phyloP scores from a whole-genome alignment of 768 basidiomycete genomes.

The Amyloporia xantha region DNA sequence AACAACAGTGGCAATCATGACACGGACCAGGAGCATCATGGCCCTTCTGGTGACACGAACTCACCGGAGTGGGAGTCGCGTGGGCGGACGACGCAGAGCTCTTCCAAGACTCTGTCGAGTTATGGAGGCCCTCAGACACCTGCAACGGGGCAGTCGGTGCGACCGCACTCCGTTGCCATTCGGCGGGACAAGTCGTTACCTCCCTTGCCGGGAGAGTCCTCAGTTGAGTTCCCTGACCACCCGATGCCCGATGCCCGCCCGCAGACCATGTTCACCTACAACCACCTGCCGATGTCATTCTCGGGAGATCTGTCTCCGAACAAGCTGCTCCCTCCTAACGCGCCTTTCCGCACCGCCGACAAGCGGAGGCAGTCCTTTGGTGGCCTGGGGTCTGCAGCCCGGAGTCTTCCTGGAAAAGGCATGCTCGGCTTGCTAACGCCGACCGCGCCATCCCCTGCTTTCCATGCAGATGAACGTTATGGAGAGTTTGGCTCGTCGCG shows the following conservation, averaged over 20 bases:
- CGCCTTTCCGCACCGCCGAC: constrained; percentile 54
- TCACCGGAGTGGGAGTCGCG: constrained; percentile 15
- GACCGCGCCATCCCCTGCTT: constrained; percentile 15
- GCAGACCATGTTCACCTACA: constrained; percentile 58
- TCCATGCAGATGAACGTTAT: constrained; percentile 35
- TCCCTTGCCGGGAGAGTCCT: constrained; percentile 54
- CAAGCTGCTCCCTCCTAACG: constrained; percentile 55
- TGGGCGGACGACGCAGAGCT: constrained; percentile 21
- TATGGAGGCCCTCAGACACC: constrained; percentile 18
- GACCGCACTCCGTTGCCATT: constrained; percentile 21
- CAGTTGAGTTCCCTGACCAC: constrained; percentile 22
- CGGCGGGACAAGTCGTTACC: constrained; percentile 72
- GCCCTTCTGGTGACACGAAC: constrained; percentile 19
- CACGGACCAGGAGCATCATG: constrained; percentile 33
- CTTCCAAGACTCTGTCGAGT: constrained; percentile 17
- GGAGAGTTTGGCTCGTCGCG: constrained; percentile 71
- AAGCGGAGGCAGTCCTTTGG: constrained; percentile 70
- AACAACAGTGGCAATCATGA: constrained; percentile 37
- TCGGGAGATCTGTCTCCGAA: constrained; percentile 34
- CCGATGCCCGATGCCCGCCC: constrained; percentile 42
- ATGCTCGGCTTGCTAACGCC: constrained; percentile 3
- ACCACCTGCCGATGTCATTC: constrained; percentile 44
- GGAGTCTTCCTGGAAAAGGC: constrained; percentile 40
- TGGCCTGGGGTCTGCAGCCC: constrained; percentile 48
- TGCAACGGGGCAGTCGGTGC: constrained; percentile 10